Percentiles rank a stretch among this genome's conserved stretches.
These are phyloP conservation scores for Aspergillus aculeatus DNA, from an alignment of 2,329 filamentous ascomycete genomes.

Conservation along the genomic window DNA sequence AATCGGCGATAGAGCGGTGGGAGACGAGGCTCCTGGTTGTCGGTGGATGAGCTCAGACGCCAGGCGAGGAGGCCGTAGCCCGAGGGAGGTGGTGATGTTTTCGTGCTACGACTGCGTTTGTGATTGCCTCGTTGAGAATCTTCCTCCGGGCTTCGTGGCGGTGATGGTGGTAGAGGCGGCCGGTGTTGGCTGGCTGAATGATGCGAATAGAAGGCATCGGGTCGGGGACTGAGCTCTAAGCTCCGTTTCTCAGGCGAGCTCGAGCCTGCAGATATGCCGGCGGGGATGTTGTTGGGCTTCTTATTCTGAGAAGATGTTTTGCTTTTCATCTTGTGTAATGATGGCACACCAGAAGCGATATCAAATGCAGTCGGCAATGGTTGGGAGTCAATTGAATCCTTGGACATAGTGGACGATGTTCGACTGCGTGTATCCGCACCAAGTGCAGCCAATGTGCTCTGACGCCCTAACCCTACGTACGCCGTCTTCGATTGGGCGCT, in stretches of 20 bases:
- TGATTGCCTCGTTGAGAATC: conserved; percentile 21
- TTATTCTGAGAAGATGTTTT: conserved; percentile 16
- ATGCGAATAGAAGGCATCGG: conserved; percentile 34
- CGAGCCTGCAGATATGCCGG: conserved; percentile 19
- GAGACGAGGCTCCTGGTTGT: conserved; percentile 28
- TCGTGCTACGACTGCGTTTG: conserved; percentile 24
- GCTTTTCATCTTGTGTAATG: conserved; percentile 29
- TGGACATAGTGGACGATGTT: conserved; percentile 33
- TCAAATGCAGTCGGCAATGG: conserved; percentile 29
- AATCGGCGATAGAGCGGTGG: conserved; percentile 79
- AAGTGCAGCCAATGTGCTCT: neutral
- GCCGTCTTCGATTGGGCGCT: conserved; percentile 10
- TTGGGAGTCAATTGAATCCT: conserved; percentile 27
- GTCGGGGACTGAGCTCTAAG: conserved; percentile 30
- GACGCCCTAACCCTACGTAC: conserved; percentile 10
- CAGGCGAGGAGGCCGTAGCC: conserved; percentile 39
- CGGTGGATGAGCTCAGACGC: conserved; percentile 30
- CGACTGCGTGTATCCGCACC: conserved; percentile 27
- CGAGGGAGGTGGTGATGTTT: conserved; percentile 24
- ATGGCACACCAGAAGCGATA: conserved; percentile 25
- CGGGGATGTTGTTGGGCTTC: conserved; percentile 21
- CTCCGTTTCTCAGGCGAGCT: conserved; percentile 24
- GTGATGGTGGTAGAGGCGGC: conserved; percentile 32
- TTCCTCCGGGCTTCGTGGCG: conserved; percentile 35
- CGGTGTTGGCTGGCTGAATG: conserved; percentile 21